Conservation (phyloP, 176 grass and related monocot species). For the Hyparrhenia diplandra region DNA sequence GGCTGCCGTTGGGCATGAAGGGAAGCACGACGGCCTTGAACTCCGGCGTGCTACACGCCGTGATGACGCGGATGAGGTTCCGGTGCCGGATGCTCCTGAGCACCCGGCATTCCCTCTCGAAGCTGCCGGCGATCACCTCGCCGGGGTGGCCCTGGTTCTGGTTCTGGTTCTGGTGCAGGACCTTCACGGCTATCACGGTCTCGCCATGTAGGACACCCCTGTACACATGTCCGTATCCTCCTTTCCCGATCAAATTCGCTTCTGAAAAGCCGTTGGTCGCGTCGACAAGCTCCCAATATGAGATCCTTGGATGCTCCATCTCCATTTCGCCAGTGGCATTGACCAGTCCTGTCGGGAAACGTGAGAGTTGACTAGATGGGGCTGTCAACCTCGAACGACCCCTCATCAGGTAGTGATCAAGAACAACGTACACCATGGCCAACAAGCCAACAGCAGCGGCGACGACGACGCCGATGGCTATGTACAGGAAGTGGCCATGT, state of each 20-base stretch:
- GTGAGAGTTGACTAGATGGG: background rate
- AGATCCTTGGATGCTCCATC: slow-evolving; percentile 57
- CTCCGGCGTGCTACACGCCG: slow-evolving; percentile 65
- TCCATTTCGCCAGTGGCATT: slow-evolving; percentile 25
- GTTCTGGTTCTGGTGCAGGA: slow-evolving; percentile 45
- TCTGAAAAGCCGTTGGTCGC: slow-evolving; percentile 56
- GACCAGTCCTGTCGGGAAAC: background rate
- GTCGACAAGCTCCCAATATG: slow-evolving; percentile 52
- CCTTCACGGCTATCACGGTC: slow-evolving; percentile 53
- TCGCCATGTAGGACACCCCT: slow-evolving; percentile 39
- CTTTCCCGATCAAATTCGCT: slow-evolving; percentile 45
- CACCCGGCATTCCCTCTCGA: slow-evolving; percentile 65
- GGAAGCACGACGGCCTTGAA: slow-evolving; percentile 84
- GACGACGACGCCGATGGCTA: background rate
- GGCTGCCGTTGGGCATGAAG: slow-evolving; percentile 75
- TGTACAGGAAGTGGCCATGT: background rate
- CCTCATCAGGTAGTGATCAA: background rate
- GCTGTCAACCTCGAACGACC: background rate
- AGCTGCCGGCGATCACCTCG: slow-evolving; percentile 39
- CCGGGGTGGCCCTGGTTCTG: background rate
- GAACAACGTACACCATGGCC: background rate
- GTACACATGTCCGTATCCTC: slow-evolving; percentile 58
- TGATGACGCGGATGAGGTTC: slow-evolving; percentile 76
- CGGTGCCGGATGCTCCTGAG: slow-evolving; percentile 67
- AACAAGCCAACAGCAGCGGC: background rate